A percentile compares a stretch with the other conserved stretches of the same genome.
Conservation (phyloP, 2,329 filamentous ascomycete species). For the Cladorrhinum sp. region DNA sequence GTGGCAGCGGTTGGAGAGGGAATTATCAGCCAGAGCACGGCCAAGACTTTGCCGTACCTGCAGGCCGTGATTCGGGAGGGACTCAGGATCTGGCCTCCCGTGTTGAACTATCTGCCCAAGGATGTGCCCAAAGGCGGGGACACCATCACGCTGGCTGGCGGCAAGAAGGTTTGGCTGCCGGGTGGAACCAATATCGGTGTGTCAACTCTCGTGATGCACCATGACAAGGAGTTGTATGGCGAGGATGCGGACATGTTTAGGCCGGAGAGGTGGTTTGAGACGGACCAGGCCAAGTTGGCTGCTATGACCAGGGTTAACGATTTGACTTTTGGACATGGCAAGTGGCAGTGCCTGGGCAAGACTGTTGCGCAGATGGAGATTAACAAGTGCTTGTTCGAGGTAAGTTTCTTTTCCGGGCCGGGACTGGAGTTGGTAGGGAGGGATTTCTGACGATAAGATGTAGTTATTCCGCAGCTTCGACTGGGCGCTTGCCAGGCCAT, state of each 20-base stretch:
- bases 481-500: constrained; percentile 16
- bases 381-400: constrained; percentile 42
- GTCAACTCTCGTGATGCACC: constrained; percentile 33
- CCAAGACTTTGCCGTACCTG: constrained; percentile 35
- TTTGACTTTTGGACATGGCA: constrained; percentile 5
- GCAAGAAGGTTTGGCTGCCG: constrained; percentile 35
- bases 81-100: constrained; percentile 36
- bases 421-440: not conserved
- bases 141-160: constrained; percentile 28
- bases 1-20: not conserved
- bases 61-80: constrained; percentile 40
- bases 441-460: not conserved
- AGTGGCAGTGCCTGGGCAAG: constrained; percentile 33
- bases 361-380: constrained; percentile 41
- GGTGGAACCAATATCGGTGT: constrained; percentile 37
- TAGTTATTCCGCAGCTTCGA: constrained; percentile 30
- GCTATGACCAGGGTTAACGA: constrained; percentile 27
- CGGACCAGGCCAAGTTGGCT: not conserved
- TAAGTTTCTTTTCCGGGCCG: constrained; percentile 23
- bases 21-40: constrained; percentile 17
- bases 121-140: constrained; percentile 32
- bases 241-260: constrained; percentile 4
- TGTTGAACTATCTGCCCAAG: constrained; percentile 27
- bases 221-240: constrained; percentile 3
- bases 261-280: constrained; percentile 6